phyloP scores from a whole-genome alignment of 345 rosid species.

The Euclidium syriacum region DNA sequence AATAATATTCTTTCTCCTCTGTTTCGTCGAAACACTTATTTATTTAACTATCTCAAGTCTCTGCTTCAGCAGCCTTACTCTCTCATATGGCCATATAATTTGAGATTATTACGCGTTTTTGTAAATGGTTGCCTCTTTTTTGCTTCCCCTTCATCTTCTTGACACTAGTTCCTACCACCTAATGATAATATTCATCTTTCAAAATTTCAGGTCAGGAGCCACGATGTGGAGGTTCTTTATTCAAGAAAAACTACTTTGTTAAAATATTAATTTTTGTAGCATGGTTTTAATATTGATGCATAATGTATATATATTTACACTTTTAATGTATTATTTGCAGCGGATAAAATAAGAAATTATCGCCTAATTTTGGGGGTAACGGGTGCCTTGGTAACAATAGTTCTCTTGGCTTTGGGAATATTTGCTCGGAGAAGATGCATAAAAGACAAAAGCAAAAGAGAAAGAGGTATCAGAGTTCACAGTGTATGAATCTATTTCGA shows the following conservation, averaged over 20 bases:
- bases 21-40: neutral
- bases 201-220: constrained; percentile 7
- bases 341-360: neutral
- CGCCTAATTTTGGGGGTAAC: neutral
- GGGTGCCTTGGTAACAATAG: constrained; percentile 4
- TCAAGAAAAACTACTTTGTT: neutral
- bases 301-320: constrained; percentile 1
- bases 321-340: constrained; percentile 5
- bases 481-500: neutral
- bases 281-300: neutral
- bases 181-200: neutral
- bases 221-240: constrained; percentile 22
- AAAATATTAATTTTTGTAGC: neutral
- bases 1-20: neutral
- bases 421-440: constrained; percentile 26
- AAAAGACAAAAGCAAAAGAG: neutral
- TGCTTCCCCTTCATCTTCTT: neutral
- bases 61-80: neutral
- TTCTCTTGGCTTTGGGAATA: constrained; percentile 20
- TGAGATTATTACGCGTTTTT: neutral
- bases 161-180: neutral
- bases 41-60: neutral
- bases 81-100: neutral
- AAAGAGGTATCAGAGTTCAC: neutral
- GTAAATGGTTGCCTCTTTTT: neutral